Percentiles rank a stretch among this genome's conserved stretches.
Evolutionary conservation across 164 flowering plant species (phyloP).

Genomic region (Liquidambar formosana): DNA sequence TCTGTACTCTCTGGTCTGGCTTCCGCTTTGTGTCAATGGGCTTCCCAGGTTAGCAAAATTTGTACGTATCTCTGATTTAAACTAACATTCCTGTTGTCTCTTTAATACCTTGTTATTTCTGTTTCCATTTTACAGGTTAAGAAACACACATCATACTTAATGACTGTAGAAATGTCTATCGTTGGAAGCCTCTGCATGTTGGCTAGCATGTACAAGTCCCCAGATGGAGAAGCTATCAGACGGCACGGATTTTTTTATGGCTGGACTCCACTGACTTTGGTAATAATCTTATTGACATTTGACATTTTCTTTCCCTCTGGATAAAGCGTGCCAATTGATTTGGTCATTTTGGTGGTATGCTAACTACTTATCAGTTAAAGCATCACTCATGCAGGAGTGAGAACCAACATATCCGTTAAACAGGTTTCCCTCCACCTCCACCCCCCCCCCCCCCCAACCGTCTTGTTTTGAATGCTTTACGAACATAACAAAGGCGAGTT

Average conservation of each 20-base stretch:
- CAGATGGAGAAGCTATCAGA: conserved; percentile 90
- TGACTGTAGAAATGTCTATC: conserved; percentile 97
- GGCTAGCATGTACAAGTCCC: conserved; percentile 80
- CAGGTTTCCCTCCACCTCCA: too few relatives aligned
- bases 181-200: conserved; percentile 90
- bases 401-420: not conserved
- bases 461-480: too few relatives aligned
- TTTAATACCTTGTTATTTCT: not conserved
- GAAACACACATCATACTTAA: conserved; percentile 89
- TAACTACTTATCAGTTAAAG: not conserved
- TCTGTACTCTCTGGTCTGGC: conserved; percentile 97
- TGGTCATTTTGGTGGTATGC: not conserved
- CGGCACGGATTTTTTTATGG: conserved; percentile 82
- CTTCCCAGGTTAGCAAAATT: conserved; percentile 77
- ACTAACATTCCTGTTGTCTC: not conserved
- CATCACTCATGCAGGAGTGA: not conserved
- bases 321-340: not conserved
- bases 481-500: too few relatives aligned
- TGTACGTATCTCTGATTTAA: conserved; percentile 1
- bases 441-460: too few relatives aligned
- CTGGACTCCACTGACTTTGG: conserved; percentile 92
- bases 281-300: conserved; percentile 27
- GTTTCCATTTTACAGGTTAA: conserved; percentile 57
- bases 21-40: conserved; percentile 97
- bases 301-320: not conserved